Percentiles rank a stretch among this genome's conserved stretches.
phyloP scores from a whole-genome alignment of 1,284 basidiomycete species.

The Sporisorium exsertum region DNA sequence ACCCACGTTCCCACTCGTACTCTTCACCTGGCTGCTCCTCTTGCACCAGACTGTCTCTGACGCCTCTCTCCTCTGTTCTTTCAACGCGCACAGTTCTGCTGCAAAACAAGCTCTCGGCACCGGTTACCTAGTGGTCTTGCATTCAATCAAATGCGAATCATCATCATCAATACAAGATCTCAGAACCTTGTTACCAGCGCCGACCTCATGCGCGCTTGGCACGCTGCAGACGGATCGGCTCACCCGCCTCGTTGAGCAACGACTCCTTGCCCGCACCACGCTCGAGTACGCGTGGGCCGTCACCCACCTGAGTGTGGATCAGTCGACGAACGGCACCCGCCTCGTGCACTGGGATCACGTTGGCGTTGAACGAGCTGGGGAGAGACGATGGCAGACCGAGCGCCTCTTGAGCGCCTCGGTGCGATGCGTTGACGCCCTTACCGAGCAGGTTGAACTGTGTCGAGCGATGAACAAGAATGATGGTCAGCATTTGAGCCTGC shows the following conservation, averaged over 20 bases:
- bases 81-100: slow-evolving; percentile 25
- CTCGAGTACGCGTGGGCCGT: slow-evolving; percentile 65
- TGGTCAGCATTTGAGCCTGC: neutral
- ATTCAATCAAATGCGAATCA: neutral
- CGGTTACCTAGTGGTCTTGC: slow-evolving; percentile 19
- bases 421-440: slow-evolving; percentile 57
- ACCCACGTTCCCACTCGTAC: neutral
- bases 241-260: slow-evolving; percentile 57
- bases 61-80: neutral
- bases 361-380: slow-evolving; percentile 58
- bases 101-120: slow-evolving; percentile 50
- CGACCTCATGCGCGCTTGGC: slow-evolving; percentile 51
- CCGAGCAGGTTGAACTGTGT: slow-evolving; percentile 61
- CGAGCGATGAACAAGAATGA: neutral
- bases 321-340: slow-evolving; percentile 63
- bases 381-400: slow-evolving; percentile 50
- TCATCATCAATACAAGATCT: neutral
- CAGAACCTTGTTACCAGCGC: neutral
- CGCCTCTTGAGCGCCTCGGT: slow-evolving; percentile 56
- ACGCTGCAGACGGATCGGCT: slow-evolving; percentile 61
- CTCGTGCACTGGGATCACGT: slow-evolving; percentile 65
- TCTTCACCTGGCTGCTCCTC: too few species aligned
- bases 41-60: neutral
- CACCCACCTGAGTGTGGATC: slow-evolving; percentile 68
- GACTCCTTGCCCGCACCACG: slow-evolving; percentile 48